Evolutionary conservation across 345 rosid genomes (phyloP), one percentile per base, ranked within the genome.

Genomic region (Citrus maxima): DNA sequence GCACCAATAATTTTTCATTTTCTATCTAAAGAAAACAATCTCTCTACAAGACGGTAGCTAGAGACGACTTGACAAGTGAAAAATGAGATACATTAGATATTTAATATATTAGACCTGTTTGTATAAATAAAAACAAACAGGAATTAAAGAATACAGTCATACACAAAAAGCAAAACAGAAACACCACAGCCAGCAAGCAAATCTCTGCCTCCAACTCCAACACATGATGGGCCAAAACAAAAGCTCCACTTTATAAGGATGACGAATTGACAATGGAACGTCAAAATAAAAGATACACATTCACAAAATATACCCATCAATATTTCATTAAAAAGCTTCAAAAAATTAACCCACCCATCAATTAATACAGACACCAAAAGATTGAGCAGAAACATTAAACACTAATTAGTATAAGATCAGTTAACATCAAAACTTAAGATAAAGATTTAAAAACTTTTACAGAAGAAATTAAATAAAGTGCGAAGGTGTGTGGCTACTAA

Each of bases 271-370:
- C 40, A 46, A 24, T 30, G 73, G 60, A 67, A 60, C 70, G 38
- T 25, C 51, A 55, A 51, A 74, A 66, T 21, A 80, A 37, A 16
- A 75, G 56, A 66, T 9, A 78, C 82, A 75, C 73, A 80, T 35
- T 51, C 28, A 63, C 59, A 70, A 77, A 18, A 54, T 46, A 70
- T n/a, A 34, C 62, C 64, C 79, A 60, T 46, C 59, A 49, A 49
- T 49, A 49, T 65, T 13, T 22, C 38, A 19, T 5, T 10, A 40
- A 7, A 38, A 77, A 38, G 19, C 24, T 24, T 14, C 7, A 10
- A 63, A 24, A 9, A 2, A 28, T 28, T 9, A 13, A 19, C 58
- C 3, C 13, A 24, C 58, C 22, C 22, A 54, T 54, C 22, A 54
- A 18, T 46, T 18, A 54, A 54, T 54, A 54, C 7, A 46, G 4